Evolutionary conservation across 176 grass and related monocot species (phyloP).

Genomic region (Aegilops tauschii): DNA sequence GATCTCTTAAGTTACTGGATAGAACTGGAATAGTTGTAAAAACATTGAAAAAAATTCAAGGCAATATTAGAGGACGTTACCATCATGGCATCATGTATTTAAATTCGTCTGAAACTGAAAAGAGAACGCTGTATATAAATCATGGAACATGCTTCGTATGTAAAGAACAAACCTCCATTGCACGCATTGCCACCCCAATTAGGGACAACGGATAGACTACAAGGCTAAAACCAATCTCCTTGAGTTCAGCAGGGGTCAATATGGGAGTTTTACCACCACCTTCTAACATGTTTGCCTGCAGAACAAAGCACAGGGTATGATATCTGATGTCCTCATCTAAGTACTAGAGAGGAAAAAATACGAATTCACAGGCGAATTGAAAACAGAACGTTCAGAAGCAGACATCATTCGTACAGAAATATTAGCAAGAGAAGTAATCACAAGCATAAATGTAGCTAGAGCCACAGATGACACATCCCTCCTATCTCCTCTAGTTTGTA

Average conservation of each 20-base stretch:
- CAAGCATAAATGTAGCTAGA: not conserved
- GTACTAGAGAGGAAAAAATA: not conserved
- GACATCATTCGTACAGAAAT: not conserved
- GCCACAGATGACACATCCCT: not conserved
- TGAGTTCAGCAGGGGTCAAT: slow-evolving; percentile 75
- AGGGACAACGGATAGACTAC: slow-evolving; percentile 83
- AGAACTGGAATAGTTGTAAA: not conserved
- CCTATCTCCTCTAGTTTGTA: not conserved
- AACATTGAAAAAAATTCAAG: not conserved
- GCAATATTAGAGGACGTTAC: not conserved
- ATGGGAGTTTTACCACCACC: slow-evolving; percentile 96
- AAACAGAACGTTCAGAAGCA: not conserved
- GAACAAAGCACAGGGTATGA: slow-evolving; percentile 19
- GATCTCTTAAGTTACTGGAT: not conserved
- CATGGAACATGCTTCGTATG: not conserved
- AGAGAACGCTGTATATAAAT: not conserved
- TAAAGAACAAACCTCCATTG: slow-evolving; percentile 77
- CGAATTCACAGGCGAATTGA: not conserved
- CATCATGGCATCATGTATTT: not conserved
- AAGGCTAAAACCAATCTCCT: slow-evolving; percentile 77
- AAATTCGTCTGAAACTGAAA: not conserved
- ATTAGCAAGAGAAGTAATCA: not conserved
- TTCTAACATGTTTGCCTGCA: slow-evolving; percentile 97
- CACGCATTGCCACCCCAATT: slow-evolving; percentile 88
- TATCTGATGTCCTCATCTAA: slow-evolving; percentile 5